Percentiles rank a stretch among this genome's conserved stretches.
phyloP scores from a whole-genome alignment of 2,329 filamentous ascomycete genomes.

The Alternaria infectoria region DNA sequence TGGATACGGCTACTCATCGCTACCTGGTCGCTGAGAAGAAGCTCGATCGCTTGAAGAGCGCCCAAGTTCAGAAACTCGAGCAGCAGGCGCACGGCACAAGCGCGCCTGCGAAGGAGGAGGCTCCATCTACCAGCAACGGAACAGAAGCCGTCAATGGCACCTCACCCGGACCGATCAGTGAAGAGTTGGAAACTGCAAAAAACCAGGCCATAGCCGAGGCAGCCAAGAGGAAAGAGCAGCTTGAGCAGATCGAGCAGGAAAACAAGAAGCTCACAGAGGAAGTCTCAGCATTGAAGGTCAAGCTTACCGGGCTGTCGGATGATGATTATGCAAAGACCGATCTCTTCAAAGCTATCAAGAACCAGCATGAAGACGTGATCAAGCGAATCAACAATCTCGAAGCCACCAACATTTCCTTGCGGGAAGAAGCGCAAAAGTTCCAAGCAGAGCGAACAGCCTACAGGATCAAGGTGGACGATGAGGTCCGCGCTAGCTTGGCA shows the following conservation, averaged over 20 bases:
- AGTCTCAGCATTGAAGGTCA: constrained; percentile 73
- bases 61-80: constrained; percentile 89
- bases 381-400: constrained; percentile 91
- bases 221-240: constrained; percentile 85
- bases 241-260: constrained; percentile 79
- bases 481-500: constrained; percentile 72
- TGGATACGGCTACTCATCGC: constrained; percentile 86
- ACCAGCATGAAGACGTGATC: constrained; percentile 89
- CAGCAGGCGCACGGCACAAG: constrained; percentile 68
- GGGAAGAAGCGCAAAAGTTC: constrained; percentile 83
- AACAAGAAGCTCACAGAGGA: constrained; percentile 79
- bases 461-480: constrained; percentile 79
- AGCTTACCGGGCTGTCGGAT: constrained; percentile 76
- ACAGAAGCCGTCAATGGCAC: constrained; percentile 63
- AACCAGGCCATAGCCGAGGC: constrained; percentile 78
- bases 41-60: constrained; percentile 85
- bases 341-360: constrained; percentile 89
- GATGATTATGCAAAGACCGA: constrained; percentile 94
- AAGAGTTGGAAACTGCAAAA: constrained; percentile 76
- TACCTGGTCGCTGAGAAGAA: constrained; percentile 97
- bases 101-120: constrained; percentile 41
- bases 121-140: constrained; percentile 58
- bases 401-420: constrained; percentile 81
- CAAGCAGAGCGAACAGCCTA: constrained; percentile 85
- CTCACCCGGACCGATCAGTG: constrained; percentile 62